Conservation (phyloP, 108 stramenopile species). For the Cyclostephanos tholiformis region DNA sequence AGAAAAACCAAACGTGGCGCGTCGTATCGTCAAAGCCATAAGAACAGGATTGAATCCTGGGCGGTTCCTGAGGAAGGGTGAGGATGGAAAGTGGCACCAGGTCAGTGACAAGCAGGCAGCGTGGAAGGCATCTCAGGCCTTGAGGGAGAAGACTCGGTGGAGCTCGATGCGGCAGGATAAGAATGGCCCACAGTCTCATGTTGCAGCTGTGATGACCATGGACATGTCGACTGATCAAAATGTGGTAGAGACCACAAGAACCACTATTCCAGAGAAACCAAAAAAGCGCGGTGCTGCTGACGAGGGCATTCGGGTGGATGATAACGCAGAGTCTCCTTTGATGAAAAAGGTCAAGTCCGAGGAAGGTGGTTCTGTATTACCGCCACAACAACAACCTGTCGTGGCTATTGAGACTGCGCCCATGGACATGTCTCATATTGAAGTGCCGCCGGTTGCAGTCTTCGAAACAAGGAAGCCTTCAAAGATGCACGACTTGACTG, state of each 20-base stretch:
- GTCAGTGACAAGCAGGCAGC: conserved; percentile 68
- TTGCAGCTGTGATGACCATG: not conserved
- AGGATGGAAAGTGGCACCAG: conserved; percentile 69
- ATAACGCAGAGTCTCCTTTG: not conserved
- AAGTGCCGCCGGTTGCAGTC: conserved; percentile 1
- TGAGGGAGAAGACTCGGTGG: conserved; percentile 68
- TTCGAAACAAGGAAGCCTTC: not conserved
- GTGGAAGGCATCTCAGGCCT: conserved; percentile 56
- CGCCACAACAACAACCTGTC: not conserved
- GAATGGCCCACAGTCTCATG: conserved; percentile 4
- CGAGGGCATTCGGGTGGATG: conserved; percentile 1
- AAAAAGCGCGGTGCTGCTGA: conserved; percentile 24
- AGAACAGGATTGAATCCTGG: conserved; percentile 34
- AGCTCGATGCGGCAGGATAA: conserved; percentile 31
- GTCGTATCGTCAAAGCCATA: conserved; percentile 62
- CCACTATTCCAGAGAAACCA: conserved; percentile 10
- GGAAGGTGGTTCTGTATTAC: not conserved
- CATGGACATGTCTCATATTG: conserved; percentile 6
- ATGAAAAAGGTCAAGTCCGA: conserved; percentile 8
- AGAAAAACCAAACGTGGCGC: conserved; percentile 82
- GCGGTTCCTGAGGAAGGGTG: conserved; percentile 71
- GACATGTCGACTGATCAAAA: not conserved
- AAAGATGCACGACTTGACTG: not conserved
- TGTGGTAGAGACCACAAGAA: conserved; percentile 21
- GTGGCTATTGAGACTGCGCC: not conserved